phyloP scores from a whole-genome alignment of 1,284 basidiomycete species.

The Athelia sp. region DNA sequence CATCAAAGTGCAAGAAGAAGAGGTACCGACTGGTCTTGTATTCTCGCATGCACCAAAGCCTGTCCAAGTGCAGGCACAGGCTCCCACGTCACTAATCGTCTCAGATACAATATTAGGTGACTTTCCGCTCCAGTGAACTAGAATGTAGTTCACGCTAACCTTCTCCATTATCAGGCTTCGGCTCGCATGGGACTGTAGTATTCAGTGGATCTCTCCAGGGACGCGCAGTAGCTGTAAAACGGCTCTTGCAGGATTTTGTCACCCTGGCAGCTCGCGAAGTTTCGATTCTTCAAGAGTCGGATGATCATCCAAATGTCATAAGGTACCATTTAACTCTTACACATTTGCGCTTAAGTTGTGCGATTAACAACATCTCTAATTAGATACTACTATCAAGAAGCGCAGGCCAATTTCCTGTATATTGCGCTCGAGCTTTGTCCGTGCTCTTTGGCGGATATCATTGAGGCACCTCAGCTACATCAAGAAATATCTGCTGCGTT shows the following conservation, averaged over 20 bases:
- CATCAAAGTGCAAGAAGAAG: background rate
- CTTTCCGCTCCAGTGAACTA: conserved; percentile 2
- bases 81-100: conserved; percentile 28
- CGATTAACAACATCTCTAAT: conserved; percentile 48
- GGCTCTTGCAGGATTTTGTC: conserved; percentile 92
- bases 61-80: conserved; percentile 11
- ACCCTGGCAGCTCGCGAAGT: conserved; percentile 94
- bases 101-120: conserved; percentile 80
- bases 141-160: background rate
- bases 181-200: conserved; percentile 95
- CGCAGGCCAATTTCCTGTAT: conserved; percentile 90
- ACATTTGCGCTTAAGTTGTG: too few species aligned
- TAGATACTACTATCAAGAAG: conserved; percentile 96
- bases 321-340: conserved; percentile 73
- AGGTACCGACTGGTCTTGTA: conserved; percentile 12
- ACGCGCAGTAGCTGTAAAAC: conserved; percentile 94
- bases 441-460: conserved; percentile 88
- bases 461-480: conserved; percentile 79
- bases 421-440: conserved; percentile 97
- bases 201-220: conserved; percentile 93
- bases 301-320: conserved; percentile 98
- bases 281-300: conserved; percentile 89
- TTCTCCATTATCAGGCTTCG: conserved; percentile 61
- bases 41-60: conserved; percentile 16
- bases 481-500: conserved; percentile 65